Conservation (phyloP, 192 early-diverging fungal genomes). For the Jimgerdemannia flammicorona region DNA sequence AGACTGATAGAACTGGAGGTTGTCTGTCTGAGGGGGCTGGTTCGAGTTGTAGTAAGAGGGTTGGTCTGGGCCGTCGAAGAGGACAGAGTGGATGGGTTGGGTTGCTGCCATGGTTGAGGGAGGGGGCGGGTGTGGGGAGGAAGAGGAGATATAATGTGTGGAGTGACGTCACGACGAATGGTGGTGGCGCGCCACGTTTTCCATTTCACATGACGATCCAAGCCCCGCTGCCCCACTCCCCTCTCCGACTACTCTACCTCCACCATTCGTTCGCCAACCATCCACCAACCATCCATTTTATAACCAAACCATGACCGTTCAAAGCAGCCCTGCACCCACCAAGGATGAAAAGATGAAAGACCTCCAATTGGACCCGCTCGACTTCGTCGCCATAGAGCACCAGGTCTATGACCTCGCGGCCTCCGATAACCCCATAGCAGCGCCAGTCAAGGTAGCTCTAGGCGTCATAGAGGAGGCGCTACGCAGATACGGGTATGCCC, state of each 20-base stretch:
- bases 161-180: not conserved
- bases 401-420: slow-evolving; percentile 11
- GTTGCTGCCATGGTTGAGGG: slow-evolving; percentile 2
- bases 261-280: too few species aligned
- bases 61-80: slow-evolving; percentile 29
- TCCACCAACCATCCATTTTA: too few species aligned
- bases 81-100: slow-evolving; percentile 34
- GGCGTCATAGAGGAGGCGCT: slow-evolving; percentile 53
- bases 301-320: too few species aligned
- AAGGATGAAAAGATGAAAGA: not conserved
- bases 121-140: not conserved
- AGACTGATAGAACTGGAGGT: slow-evolving; percentile 52
- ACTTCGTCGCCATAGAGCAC: slow-evolving; percentile 7
- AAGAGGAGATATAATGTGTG: not conserved
- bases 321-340: too few species aligned
- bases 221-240: too few species aligned
- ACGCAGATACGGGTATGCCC: slow-evolving; percentile 49
- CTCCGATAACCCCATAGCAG: not conserved
- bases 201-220: too few species aligned
- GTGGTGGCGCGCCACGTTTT: not conserved
- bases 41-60: slow-evolving; percentile 24
- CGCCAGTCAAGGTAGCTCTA: slow-evolving; percentile 38
- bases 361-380: not conserved
- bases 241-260: too few species aligned
- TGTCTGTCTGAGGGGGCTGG: slow-evolving; percentile 28